Base-by-base conservation (phyloP, 768 basidiomycete species). In the Lactarius tabidus region DNA sequence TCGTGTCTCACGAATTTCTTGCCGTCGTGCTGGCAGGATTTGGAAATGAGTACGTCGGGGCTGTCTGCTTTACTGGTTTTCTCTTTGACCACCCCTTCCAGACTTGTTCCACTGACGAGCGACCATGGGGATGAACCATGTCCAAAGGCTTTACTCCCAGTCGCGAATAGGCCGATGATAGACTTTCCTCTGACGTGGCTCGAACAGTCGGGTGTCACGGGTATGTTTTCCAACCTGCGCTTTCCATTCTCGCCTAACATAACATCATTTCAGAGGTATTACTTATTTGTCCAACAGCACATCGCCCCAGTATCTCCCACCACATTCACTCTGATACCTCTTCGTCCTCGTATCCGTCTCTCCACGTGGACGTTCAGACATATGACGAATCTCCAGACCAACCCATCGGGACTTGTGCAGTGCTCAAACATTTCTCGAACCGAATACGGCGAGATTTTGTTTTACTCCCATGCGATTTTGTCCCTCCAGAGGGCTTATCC, bases 11-110 rank as follows among this genome's bases (percentile, higher is more conserved):
- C 35, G 95, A 97, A 74, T 97, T 97, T 74, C 84, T 91, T 59
- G 95, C 91, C 0, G 86, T 98, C 23, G 79, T 97, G 31, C 81
- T 97, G 15, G 90, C 93, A 33, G 95, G 95, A 38, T 93, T 93
- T 77, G 95, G 95, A n/a, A 88, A 90, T 71, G 88, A 89, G 95
- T 91, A 76, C 75, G 87, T 73, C 39, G 33, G 4, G 10, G 26
- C 33, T 28, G 8, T 55, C n/a, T 23, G 57, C 4, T 18, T 38
- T 35, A n/a, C 45, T 28, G 29, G 14, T n/a, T 35, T 31, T 38
- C 51, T 64, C 38, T 18, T 45, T 59, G 48, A 38, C 56, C 51
- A 35, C 65, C 58, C 51, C 23, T 56, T 63, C 56, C 71, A 94
- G 91, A 63, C 81, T 94, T 20, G 74, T 82, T 52, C 92, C 92